Percentiles rank a stretch among this genome's conserved stretches.
Conservation (phyloP, 2,329 filamentous ascomycete species). For the Basipetospora chlamydospora region DNA sequence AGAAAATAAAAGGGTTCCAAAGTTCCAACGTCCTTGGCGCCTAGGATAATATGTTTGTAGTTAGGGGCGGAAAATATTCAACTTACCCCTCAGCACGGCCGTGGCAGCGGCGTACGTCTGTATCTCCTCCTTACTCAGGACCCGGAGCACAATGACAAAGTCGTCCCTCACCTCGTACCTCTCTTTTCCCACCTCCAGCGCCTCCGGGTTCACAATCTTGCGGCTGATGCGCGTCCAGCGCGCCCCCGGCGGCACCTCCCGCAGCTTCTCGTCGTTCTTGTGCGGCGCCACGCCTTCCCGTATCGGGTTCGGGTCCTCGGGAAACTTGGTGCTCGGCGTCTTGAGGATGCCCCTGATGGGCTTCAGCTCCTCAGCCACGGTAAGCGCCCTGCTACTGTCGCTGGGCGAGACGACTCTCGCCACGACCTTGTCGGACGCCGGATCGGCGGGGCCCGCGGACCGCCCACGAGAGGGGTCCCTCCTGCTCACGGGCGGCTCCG, state of each 20-base stretch:
- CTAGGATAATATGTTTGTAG: too few species aligned
- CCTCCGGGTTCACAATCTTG: conserved; percentile 77
- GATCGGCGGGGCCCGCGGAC: conserved; percentile 16
- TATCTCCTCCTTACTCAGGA: conserved; percentile 79
- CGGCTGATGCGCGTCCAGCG: conserved; percentile 90
- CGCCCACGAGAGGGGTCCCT: conserved; percentile 17
- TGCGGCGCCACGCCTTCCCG: conserved; percentile 88
- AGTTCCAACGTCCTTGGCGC: too few species aligned
- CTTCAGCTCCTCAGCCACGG: too few species aligned
- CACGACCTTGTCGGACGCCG: conserved; percentile 34
- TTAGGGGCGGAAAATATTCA: background rate
- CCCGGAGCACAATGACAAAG: conserved; percentile 83
- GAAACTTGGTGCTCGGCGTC: conserved; percentile 66
- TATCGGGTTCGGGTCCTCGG: conserved; percentile 69
- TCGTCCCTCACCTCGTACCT: conserved; percentile 84
- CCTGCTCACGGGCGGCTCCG: background rate
- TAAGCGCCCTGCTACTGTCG: too few species aligned
- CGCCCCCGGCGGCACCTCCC: conserved; percentile 62
- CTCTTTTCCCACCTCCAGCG: conserved; percentile 74
- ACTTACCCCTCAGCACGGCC: conserved; percentile 62
- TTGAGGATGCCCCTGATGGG: conserved; percentile 76
- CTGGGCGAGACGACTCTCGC: conserved; percentile 56
- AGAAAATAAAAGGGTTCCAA: conserved; percentile 5
- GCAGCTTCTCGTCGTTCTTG: conserved; percentile 63
- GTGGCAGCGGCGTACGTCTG: conserved; percentile 74